These are phyloP conservation scores for Kwoniella newhampshirensis DNA, from an alignment of 768 basidiomycete species.

Conservation along the genomic window DNA sequence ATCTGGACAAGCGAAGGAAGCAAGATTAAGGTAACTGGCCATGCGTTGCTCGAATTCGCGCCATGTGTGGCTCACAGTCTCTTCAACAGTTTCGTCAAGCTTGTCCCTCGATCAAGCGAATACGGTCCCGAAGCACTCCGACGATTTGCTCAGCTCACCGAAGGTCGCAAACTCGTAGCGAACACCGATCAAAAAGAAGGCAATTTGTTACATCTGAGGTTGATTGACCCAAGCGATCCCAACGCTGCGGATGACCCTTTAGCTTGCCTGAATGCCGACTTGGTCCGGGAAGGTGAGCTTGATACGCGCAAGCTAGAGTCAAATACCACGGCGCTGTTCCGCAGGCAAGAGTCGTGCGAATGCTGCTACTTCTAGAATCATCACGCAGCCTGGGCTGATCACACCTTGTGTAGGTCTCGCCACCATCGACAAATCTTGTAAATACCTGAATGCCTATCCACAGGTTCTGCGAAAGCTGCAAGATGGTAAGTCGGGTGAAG, in stretches of 20 bases:
- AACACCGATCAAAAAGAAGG: slow-evolving; percentile 88
- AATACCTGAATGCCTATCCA: slow-evolving; percentile 48
- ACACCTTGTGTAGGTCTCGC: slow-evolving; percentile 44
- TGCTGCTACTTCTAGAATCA: not conserved
- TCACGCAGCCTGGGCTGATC: too few relatives aligned
- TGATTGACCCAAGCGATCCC: slow-evolving; percentile 84
- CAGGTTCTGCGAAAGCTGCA: slow-evolving; percentile 48
- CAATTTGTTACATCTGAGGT: slow-evolving; percentile 73
- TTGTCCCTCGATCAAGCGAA: slow-evolving; percentile 76
- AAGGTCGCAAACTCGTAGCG: slow-evolving; percentile 92
- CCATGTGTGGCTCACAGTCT: not conserved
- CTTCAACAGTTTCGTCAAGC: slow-evolving; percentile 72
- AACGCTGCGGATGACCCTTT: slow-evolving; percentile 66
- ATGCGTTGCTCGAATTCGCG: not conserved
- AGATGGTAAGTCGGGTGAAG: slow-evolving; percentile 32
- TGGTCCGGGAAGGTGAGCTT: slow-evolving; percentile 79
- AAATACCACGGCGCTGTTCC: too few relatives aligned
- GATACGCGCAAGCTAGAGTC: too few relatives aligned
- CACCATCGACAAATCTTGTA: slow-evolving; percentile 48
- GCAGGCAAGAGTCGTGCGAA: not conserved
- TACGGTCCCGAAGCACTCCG: slow-evolving; percentile 59
- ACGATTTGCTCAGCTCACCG: slow-evolving; percentile 14
- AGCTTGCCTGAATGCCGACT: slow-evolving; percentile 81
- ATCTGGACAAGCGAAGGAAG: slow-evolving; percentile 91
- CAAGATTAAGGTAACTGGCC: slow-evolving; percentile 70